Evolutionary conservation across 345 rosid species (phyloP).

Genomic region (Hypericum androsaemum): DNA sequence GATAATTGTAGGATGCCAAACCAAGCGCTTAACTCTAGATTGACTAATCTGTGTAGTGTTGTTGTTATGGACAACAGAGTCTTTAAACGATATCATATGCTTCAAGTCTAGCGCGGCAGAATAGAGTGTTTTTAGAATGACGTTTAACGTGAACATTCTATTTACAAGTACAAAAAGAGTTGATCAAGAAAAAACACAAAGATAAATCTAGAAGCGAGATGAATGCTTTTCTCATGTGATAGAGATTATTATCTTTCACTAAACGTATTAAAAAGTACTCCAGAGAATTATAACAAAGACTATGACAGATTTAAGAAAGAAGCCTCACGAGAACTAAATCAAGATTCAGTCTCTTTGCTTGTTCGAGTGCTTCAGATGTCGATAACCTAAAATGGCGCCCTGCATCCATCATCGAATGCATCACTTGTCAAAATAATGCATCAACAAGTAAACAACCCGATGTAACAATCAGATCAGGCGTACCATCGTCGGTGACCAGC

Average conservation of each 20-base stretch:
- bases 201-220: too few relatives aligned
- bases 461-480: neutral
- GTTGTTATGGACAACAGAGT: too few relatives aligned
- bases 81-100: too few relatives aligned
- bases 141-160: too few relatives aligned
- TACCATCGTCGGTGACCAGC: constrained; percentile 51
- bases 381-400: constrained; percentile 36
- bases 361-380: constrained; percentile 31
- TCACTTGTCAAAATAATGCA: neutral
- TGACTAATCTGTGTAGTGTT: too few relatives aligned
- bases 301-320: neutral
- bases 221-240: too few relatives aligned
- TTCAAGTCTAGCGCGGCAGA: too few relatives aligned
- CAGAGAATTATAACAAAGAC: neutral
- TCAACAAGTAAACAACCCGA: neutral
- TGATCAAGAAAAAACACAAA: too few relatives aligned
- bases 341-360: constrained; percentile 30
- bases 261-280: neutral
- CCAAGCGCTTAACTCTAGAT: too few relatives aligned
- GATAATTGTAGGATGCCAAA: too few relatives aligned
- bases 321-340: constrained; percentile 55
- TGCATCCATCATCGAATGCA: constrained; percentile 13
- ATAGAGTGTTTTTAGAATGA: too few relatives aligned
- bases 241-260: neutral
- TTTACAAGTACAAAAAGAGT: too few relatives aligned